phyloP scores from a whole-genome alignment of 371 early-diverging fungal species.

The Rhizomucor pusillus region DNA sequence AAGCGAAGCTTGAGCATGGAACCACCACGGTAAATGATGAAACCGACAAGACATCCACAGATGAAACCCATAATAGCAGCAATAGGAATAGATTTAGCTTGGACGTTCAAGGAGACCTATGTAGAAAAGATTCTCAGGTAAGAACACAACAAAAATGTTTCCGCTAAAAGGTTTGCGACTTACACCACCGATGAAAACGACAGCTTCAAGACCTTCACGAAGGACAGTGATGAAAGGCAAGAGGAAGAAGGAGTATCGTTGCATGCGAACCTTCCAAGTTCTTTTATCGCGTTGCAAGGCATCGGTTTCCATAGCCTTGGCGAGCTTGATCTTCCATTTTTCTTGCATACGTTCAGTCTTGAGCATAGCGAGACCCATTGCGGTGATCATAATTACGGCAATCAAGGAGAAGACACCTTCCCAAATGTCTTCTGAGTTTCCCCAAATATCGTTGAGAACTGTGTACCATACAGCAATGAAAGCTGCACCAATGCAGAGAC shows the following conservation, averaged over 20 bases:
- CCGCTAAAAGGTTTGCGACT: constrained; percentile 33
- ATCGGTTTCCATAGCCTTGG: constrained; percentile 47
- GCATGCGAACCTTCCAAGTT: constrained; percentile 21
- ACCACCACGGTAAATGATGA: constrained; percentile 67
- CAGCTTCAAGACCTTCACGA: constrained; percentile 80
- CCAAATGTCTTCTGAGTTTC: constrained; percentile 71
- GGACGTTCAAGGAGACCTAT: constrained; percentile 65
- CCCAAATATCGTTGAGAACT: constrained; percentile 66
- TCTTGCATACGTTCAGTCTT: constrained; percentile 66
- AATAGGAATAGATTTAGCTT: constrained; percentile 71
- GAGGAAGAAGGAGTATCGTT: constrained; percentile 65
- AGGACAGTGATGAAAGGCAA: constrained; percentile 80
- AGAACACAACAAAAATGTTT: constrained; percentile 18
- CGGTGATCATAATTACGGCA: constrained; percentile 64
- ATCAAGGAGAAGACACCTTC: constrained; percentile 77
- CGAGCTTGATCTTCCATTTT: constrained; percentile 64
- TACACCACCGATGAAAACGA: constrained; percentile 83
- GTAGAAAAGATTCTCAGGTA: constrained; percentile 54
- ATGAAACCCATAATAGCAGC: constrained; percentile 69
- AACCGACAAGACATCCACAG: constrained; percentile 66
- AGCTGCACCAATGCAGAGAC: constrained; percentile 64
- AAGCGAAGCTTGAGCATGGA: constrained; percentile 60
- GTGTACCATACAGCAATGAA: constrained; percentile 73
- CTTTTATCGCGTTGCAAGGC: constrained; percentile 6
- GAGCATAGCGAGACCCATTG: constrained; percentile 75